Evolutionary conservation across 164 flowering plant species (phyloP), one percentile per base, ranked within the genome.

Genomic region (Berberis thunbergii): DNA sequence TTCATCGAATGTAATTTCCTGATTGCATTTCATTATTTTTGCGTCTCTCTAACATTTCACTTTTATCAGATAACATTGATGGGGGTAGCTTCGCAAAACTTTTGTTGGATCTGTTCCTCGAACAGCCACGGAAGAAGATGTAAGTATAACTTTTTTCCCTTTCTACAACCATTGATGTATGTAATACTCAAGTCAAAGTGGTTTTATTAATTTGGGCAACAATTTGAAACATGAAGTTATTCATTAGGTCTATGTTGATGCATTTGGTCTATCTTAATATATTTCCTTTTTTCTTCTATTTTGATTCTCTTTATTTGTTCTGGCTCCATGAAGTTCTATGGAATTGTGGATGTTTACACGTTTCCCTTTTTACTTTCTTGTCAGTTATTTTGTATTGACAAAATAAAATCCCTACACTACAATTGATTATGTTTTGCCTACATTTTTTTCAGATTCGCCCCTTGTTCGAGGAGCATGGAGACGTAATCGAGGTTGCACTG

Each of bases 31-130:
- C 26, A 26, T 26, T 26, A 26, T 26, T 26, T 26, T 26, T 26
- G 26, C 26, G 26, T 26, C 26, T 26, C 26, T 26, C 26, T 26
- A 0, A 26, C 26, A 26, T 26, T 26, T 48, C 50, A 48, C 26
- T 56, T 70, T 1, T 48, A 1, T 61, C 79, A 94, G 98, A 87
- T 57, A 72, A 66, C 68, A 58, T 52, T 43, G 54, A 52, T 8
- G n/a, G n/a, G 10, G 54, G 54, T 9, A 90, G 74, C 54, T 85
- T 82, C 76, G 91, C 87, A 13, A 94, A 94, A 62, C 97, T 94
- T 63, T 91, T 76, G 79, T 91, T 67, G 97, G 97, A 46, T 91
- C 96, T 38, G 97, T 95, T 61, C 97, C 99, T 4, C 81, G 87
- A 79, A 91, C 94, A 59, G 88, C 90, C 12, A 83, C 81, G 7